phyloP scores from a whole-genome alignment of 2,329 filamentous ascomycete genomes.

The Sodiomyces alkalinus region DNA sequence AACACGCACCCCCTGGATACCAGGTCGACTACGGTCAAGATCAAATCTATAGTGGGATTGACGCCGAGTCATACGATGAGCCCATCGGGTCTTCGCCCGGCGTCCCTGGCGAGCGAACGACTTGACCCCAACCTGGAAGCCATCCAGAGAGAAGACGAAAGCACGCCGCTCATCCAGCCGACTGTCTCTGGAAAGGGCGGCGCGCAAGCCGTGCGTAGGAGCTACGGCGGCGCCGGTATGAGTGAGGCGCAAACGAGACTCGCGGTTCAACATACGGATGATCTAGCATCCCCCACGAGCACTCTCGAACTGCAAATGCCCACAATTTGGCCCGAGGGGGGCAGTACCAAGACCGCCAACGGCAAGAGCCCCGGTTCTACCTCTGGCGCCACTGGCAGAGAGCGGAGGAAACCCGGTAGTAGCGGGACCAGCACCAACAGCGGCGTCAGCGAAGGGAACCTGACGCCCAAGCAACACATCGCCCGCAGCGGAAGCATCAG shows the following conservation, averaged over 20 bases:
- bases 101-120: constrained; percentile 8
- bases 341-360: no score
- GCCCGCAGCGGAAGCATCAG: constrained; percentile 10
- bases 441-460: constrained; percentile 3
- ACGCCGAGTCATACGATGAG: constrained; percentile 3
- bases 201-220: constrained; percentile 8
- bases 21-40: constrained; percentile 48
- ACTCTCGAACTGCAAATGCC: constrained; percentile 3
- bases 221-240: constrained; percentile 7
- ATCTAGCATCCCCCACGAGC: not conserved
- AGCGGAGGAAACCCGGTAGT: no score
- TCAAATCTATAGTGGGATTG: constrained; percentile 39
- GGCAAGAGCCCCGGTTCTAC: constrained; percentile 2
- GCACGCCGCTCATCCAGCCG: constrained; percentile 6
- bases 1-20: constrained; percentile 49
- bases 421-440: constrained; percentile 5
- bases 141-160: constrained; percentile 6
- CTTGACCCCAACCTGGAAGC: constrained; percentile 3
- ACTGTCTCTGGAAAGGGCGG: constrained; percentile 12
- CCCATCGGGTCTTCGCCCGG: constrained; percentile 10
- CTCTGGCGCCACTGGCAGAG: constrained; percentile 3
- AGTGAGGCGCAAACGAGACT: constrained; percentile 7
- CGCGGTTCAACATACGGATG: constrained; percentile 1
- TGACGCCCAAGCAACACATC: constrained; percentile 5
- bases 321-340: constrained; percentile 2